Evolutionary conservation across 148 eudicot genomes (phyloP).

Genomic region (Silene conica): DNA sequence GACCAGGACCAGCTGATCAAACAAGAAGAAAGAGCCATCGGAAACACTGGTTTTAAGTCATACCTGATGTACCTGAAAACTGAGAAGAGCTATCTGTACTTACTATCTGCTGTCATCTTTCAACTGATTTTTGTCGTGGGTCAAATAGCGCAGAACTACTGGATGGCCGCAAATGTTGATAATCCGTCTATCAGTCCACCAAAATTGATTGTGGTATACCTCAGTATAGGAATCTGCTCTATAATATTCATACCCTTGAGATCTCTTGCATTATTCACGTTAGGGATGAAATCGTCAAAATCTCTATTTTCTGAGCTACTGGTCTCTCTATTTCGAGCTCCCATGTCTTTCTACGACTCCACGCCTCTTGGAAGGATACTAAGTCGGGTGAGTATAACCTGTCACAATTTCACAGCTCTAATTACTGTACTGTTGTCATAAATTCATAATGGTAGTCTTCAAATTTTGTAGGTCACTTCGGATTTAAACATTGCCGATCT

Average conservation of each 20-base stretch:
- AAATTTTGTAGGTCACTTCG: constrained; percentile 48
- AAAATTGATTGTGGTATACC: constrained; percentile 59
- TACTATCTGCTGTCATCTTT: constrained; percentile 37
- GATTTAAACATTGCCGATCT: constrained; percentile 85
- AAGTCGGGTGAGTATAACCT: constrained; percentile 51
- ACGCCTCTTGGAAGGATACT: constrained; percentile 91
- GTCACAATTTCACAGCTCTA: background rate
- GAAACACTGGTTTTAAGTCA: constrained; percentile 73
- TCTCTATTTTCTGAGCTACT: constrained; percentile 61
- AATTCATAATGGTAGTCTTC: background rate
- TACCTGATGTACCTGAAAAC: constrained; percentile 61
- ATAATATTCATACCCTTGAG: constrained; percentile 42
- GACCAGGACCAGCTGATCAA: constrained; percentile 78
- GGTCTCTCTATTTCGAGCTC: constrained; percentile 75
- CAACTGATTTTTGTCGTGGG: constrained; percentile 46
- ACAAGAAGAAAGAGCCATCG: constrained; percentile 71
- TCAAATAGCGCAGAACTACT: constrained; percentile 67
- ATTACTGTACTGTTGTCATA: background rate
- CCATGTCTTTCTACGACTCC: constrained; percentile 86
- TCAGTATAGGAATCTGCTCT: constrained; percentile 48
- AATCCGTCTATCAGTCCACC: constrained; percentile 45
- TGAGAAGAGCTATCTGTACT: constrained; percentile 54
- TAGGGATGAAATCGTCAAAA: constrained; percentile 70
- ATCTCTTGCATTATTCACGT: constrained; percentile 41
- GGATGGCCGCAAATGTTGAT: constrained; percentile 90